phyloP scores from a whole-genome alignment of 2,329 filamentous ascomycete species.

The Pseudopyrenochaeta lycopersici region DNA sequence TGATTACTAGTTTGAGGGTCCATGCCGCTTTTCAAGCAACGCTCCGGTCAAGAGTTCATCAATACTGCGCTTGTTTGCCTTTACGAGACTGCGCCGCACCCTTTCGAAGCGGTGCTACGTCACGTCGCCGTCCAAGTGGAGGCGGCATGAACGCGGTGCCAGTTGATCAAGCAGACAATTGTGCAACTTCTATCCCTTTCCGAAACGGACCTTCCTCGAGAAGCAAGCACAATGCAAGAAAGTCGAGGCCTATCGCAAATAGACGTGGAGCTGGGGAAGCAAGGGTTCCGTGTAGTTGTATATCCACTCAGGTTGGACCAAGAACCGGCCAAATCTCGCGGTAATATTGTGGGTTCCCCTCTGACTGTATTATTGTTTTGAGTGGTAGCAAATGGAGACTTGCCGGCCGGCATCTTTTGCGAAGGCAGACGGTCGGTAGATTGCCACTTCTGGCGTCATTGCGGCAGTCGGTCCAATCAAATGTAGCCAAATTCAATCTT shows the following conservation, averaged over 20 bases:
- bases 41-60: slow-evolving; percentile 2
- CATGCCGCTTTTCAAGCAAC: neutral
- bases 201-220: neutral
- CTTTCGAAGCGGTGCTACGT: neutral
- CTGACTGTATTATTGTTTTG: neutral
- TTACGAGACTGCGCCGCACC: neutral
- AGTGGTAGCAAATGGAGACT: neutral
- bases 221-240: neutral
- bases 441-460: neutral
- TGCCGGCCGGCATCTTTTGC: slow-evolving; percentile 2
- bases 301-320: neutral
- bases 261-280: neutral
- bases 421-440: neutral
- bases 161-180: neutral
- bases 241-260: neutral
- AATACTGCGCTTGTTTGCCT: neutral
- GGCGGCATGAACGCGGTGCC: neutral
- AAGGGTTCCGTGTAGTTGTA: neutral
- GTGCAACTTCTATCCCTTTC: neutral
- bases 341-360: neutral
- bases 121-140: neutral
- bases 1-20: neutral
- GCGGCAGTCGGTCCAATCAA: neutral
- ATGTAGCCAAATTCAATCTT: neutral
- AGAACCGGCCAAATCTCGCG: neutral